A percentile compares a stretch with the other conserved stretches of the same genome.
phyloP scores from a whole-genome alignment of 169 alveolate genomes.

The Cryptosporidium bovis region DNA sequence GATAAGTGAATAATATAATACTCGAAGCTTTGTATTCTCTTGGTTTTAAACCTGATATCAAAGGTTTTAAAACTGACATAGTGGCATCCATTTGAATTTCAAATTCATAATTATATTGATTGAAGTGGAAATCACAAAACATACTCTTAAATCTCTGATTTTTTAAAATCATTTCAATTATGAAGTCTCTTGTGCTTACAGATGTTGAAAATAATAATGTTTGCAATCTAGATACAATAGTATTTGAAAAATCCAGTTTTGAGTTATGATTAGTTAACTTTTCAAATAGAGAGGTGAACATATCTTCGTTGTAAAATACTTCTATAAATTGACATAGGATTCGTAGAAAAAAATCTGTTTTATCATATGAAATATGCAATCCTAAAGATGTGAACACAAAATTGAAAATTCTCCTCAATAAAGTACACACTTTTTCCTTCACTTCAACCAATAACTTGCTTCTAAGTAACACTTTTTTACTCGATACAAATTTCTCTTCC shows the following conservation, averaged over 20 bases:
- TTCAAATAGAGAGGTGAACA: too few species aligned
- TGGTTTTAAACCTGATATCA: neutral
- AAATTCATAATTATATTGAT: neutral
- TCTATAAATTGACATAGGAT: constrained; percentile 16
- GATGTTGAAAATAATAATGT: constrained; percentile 37
- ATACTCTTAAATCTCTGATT: neutral
- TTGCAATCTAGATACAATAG: neutral
- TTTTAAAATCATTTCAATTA: neutral
- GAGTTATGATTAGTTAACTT: too few species aligned
- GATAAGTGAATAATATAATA: constrained; percentile 16
- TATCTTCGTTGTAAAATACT: constrained; percentile 14
- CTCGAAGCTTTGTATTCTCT: constrained; percentile 28
- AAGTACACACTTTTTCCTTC: neutral
- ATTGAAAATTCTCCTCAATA: constrained; percentile 15
- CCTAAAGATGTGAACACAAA: constrained; percentile 25
- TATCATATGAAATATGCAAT: constrained; percentile 25
- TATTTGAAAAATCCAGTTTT: constrained; percentile 1
- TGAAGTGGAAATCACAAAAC: neutral
- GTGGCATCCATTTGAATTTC: neutral
- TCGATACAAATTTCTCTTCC: neutral
- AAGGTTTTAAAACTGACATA: neutral
- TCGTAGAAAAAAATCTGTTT: neutral
- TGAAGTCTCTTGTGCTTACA: neutral
- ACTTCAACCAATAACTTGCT: neutral
- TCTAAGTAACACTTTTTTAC: constrained; percentile 12